Evolutionary conservation across 306 rosid species (phyloP), one percentile per base, ranked within the genome.

Genomic region (Dicorynia guianensis): DNA sequence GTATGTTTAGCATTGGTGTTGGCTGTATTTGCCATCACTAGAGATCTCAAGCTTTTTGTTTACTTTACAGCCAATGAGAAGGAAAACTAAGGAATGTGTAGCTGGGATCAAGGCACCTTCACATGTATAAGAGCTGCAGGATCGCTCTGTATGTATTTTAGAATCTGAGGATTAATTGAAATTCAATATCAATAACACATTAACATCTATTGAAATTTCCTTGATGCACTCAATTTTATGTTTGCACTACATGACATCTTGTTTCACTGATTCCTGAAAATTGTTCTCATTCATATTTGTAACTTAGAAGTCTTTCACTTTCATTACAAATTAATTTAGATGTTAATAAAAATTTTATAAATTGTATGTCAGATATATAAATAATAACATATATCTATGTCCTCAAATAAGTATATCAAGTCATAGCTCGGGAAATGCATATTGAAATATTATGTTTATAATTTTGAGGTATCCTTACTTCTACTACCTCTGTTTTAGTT

Each of bases 111-210:
- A 81, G 91, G 84, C 74, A 79, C 86, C 78, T 78, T 80, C 79
- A 80, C 90, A 76, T 78, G 92, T 85, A 84, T 79, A 79, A 89
- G 94, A 85, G 88, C 91, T 85, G 78, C 90, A 84, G 83, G 64
- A 62, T 82, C 78, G 87, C 91, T 87, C 93, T 85, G 90, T 90
- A 87, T 92, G 95, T 94, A 94, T 74, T 88, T 88, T 86, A 87
- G 85, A 88, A 67, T 82, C 87, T 83, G 85, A 90, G 80, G 86
- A 90, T 90, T 90, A 86, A 85, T 92, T 94, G 86, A 77, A 84
- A 88, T 86, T 90, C 89, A 87, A 83, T 87, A 88, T 84, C 89
- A 94, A 94, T 94, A 92, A 94, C 91, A 88, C 69, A 84, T 90
- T 88, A 79, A 85, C 89, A 82, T 80, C 84, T 72, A 80, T 82